Conservation (phyloP, 2,329 filamentous ascomycete genomes). For the Xylariaceae sp. region DNA sequence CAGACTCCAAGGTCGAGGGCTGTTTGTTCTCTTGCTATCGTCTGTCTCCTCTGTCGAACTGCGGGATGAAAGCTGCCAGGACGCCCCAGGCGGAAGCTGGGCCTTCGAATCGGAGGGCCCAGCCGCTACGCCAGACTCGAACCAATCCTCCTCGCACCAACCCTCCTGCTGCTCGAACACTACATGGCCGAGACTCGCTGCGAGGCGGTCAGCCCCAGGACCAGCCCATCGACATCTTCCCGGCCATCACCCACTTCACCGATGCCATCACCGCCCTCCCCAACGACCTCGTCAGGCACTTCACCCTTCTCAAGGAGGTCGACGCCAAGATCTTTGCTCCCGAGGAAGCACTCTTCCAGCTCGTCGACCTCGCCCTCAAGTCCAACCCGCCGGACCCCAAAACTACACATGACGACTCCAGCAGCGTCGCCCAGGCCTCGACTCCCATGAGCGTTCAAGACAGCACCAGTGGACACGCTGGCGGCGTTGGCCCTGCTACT, state of each 20-base stretch:
- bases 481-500: slow-evolving; percentile 34
- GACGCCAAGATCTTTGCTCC: slow-evolving; percentile 93
- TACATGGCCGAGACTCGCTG: slow-evolving; percentile 43
- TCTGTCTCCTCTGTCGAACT: neutral
- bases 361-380: slow-evolving; percentile 63
- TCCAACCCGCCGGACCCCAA: slow-evolving; percentile 45
- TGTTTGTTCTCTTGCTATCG: slow-evolving; percentile 7
- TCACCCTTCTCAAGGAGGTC: slow-evolving; percentile 93
- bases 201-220: slow-evolving; percentile 43
- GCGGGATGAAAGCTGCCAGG: slow-evolving; percentile 54
- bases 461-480: slow-evolving; percentile 40
- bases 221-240: slow-evolving; percentile 63
- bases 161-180: slow-evolving; percentile 42
- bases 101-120: slow-evolving; percentile 53
- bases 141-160: slow-evolving; percentile 59
- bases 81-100: slow-evolving; percentile 36
- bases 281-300: slow-evolving; percentile 91
- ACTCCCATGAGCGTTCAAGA: slow-evolving; percentile 48
- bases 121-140: slow-evolving; percentile 62
- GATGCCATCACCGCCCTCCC: slow-evolving; percentile 89
- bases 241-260: slow-evolving; percentile 71
- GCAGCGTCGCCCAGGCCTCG: slow-evolving; percentile 39
- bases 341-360: slow-evolving; percentile 74
- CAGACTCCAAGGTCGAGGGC: slow-evolving; percentile 3
- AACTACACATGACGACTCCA: slow-evolving; percentile 41